Conservation (phyloP, 371 early-diverging fungal species). For the Mortierella sp. region DNA sequence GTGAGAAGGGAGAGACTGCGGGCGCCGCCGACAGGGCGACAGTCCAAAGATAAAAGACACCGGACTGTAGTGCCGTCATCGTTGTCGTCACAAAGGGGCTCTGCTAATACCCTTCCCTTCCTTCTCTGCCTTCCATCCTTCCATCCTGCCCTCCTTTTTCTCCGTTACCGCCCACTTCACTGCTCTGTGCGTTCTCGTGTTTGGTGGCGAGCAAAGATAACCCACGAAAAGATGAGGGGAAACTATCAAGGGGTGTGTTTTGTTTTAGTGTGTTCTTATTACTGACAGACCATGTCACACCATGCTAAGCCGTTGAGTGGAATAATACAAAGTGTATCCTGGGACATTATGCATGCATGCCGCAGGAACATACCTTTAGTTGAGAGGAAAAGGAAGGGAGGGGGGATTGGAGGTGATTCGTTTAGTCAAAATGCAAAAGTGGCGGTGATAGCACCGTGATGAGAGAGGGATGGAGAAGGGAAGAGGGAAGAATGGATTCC, state of each 20-base stretch:
- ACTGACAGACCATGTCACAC: not conserved
- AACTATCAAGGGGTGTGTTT: not conserved
- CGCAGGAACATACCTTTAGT: conserved; percentile 7
- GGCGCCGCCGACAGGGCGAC: too few species aligned
- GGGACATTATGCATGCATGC: not conserved
- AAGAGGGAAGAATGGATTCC: not conserved
- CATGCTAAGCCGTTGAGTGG: not conserved
- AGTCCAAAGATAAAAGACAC: too few species aligned
- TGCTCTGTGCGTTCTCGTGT: not conserved
- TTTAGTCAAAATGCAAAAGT: not conserved
- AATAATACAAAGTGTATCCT: not conserved
- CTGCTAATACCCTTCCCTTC: not conserved
- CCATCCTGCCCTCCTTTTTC: not conserved
- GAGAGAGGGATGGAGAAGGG: not conserved
- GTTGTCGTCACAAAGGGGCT: not conserved
- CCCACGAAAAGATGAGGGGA: not conserved
- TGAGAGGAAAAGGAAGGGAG: not conserved
- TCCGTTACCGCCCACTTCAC: not conserved
- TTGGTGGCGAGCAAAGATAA: not conserved
- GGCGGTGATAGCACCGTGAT: not conserved
- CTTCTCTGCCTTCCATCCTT: too few species aligned
- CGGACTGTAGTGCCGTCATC: not conserved
- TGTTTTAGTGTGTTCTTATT: not conserved
- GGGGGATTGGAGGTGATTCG: not conserved
- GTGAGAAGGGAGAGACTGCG: too few species aligned